These are phyloP conservation scores for Fusarium miscanthi DNA, from an alignment of 2,329 filamentous ascomycete species.

Conservation along the genomic window DNA sequence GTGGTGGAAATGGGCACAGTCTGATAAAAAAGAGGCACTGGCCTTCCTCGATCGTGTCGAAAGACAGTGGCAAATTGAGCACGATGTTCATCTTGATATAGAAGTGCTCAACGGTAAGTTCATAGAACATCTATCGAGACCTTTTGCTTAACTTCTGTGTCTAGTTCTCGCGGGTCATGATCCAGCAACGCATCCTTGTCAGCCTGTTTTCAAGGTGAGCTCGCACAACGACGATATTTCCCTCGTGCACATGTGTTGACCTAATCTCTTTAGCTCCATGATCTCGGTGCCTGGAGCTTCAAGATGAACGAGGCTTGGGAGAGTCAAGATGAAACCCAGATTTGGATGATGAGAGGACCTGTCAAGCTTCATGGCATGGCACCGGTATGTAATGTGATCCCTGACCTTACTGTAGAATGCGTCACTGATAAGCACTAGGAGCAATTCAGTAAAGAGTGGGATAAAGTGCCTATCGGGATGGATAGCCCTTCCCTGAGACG, in stretches of 20 bases:
- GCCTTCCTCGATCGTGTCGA: constrained; percentile 14
- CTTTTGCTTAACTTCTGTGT: constrained; percentile 3
- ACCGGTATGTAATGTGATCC: constrained; percentile 36
- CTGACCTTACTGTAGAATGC: background rate
- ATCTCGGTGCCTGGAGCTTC: constrained; percentile 43
- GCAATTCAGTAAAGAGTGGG: constrained; percentile 43
- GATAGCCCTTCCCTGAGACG: background rate
- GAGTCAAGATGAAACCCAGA: background rate
- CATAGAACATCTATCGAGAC: too few species aligned
- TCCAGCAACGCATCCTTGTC: constrained; percentile 13
- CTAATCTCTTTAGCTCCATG: constrained; percentile 38
- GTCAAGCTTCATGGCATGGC: constrained; percentile 38
- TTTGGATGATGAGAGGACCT: constrained; percentile 34
- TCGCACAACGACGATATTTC: background rate
- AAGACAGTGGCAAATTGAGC: constrained; percentile 8
- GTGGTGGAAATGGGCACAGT: constrained; percentile 3
- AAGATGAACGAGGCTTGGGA: constrained; percentile 36
- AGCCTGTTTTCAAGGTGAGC: constrained; percentile 45
- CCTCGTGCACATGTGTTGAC: constrained; percentile 2
- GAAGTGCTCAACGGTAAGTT: constrained; percentile 47
- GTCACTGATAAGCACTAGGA: constrained; percentile 38
- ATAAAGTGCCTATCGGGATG: constrained; percentile 21
- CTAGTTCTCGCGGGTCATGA: constrained; percentile 40
- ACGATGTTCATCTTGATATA: constrained; percentile 48
- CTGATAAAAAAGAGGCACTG: background rate